Conservation (phyloP, 192 early-diverging fungal genomes). For the Podila epicladia region DNA sequence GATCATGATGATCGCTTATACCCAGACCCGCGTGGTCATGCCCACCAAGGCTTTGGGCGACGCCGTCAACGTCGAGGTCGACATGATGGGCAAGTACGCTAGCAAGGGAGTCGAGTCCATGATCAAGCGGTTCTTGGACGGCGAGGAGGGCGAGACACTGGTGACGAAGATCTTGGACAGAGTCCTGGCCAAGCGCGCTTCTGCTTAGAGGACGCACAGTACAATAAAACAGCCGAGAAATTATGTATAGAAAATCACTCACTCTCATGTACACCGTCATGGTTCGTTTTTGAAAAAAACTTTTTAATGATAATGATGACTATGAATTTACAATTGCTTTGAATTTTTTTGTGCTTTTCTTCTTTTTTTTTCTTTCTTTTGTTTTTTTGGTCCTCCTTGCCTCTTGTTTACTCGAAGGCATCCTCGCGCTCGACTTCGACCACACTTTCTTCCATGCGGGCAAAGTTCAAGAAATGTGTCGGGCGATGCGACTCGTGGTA, state of each 20-base stretch:
- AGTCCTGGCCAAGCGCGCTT: slow-evolving; percentile 39
- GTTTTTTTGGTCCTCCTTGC: no score
- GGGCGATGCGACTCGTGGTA: slow-evolving; percentile 97
- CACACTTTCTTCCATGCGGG: slow-evolving; percentile 67
- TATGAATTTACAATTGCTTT: not conserved
- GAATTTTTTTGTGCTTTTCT: no score
- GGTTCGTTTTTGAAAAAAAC: no score
- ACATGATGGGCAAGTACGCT: slow-evolving; percentile 96
- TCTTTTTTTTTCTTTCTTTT: no score
- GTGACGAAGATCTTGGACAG: slow-evolving; percentile 46
- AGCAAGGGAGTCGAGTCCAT: slow-evolving; percentile 79
- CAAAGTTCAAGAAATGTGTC: slow-evolving; percentile 95
- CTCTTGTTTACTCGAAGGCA: slow-evolving; percentile 56
- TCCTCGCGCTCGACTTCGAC: slow-evolving; percentile 71
- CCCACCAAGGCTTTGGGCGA: slow-evolving; percentile 75
- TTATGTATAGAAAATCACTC: not conserved
- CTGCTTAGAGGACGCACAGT: not conserved
- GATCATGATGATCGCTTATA: slow-evolving; percentile 97
- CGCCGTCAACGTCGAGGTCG: slow-evolving; percentile 95
- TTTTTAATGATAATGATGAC: not conserved
- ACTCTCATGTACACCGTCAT: no score
- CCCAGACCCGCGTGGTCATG: slow-evolving; percentile 86
- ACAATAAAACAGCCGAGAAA: not conserved
- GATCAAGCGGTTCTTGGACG: slow-evolving; percentile 65
- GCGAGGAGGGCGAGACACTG: slow-evolving; percentile 38